A percentile compares a stretch with the other conserved stretches of the same genome.
phyloP scores from a whole-genome alignment of 805 yeast species.

The Brettanomyces sp. region DNA sequence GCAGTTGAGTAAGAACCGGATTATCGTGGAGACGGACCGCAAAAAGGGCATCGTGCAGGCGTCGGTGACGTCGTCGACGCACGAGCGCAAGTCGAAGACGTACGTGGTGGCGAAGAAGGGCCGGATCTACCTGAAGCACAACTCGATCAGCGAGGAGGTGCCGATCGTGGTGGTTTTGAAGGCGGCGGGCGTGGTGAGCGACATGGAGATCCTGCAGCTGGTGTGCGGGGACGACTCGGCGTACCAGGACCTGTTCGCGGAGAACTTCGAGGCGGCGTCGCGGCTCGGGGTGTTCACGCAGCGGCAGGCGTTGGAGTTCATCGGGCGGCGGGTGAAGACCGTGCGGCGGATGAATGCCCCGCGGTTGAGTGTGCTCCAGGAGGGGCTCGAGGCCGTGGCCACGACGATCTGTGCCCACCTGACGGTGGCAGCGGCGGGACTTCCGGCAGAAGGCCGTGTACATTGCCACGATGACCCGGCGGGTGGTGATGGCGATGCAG shows the following conservation, averaged over 20 bases:
- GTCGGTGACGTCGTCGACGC: slow-evolving; percentile 95
- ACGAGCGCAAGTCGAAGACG: slow-evolving; percentile 95
- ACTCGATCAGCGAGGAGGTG: slow-evolving; percentile 88
- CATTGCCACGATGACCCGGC: slow-evolving; percentile 91
- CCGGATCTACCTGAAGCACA: slow-evolving; percentile 84
- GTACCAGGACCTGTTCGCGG: slow-evolving; percentile 87
- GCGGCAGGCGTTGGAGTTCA: slow-evolving; percentile 83
- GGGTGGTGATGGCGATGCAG: slow-evolving; percentile 92
- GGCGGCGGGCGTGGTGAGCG: slow-evolving; percentile 91
- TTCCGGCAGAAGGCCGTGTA: slow-evolving; percentile 92
- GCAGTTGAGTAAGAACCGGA: slow-evolving; percentile 92
- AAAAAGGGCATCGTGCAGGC: slow-evolving; percentile 93
- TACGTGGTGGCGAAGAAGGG: slow-evolving; percentile 90
- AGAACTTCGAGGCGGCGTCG: slow-evolving; percentile 91
- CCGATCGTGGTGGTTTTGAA: slow-evolving; percentile 90
- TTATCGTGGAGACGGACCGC: slow-evolving; percentile 95
- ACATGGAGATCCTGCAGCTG: slow-evolving; percentile 84
- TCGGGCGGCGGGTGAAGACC: slow-evolving; percentile 88
- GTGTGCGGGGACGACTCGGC: slow-evolving; percentile 86
- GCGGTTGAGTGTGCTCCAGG: slow-evolving; percentile 72
- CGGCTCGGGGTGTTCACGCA: slow-evolving; percentile 80
- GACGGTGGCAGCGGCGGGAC: slow-evolving; percentile 69
- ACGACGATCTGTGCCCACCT: slow-evolving; percentile 94
- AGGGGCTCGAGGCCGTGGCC: slow-evolving; percentile 94
- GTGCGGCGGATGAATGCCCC: slow-evolving; percentile 81